Percentiles rank a stretch among this genome's conserved stretches.
phyloP scores from a whole-genome alignment of 2,329 filamentous ascomycete species.

The Calonectria pauciramosa region DNA sequence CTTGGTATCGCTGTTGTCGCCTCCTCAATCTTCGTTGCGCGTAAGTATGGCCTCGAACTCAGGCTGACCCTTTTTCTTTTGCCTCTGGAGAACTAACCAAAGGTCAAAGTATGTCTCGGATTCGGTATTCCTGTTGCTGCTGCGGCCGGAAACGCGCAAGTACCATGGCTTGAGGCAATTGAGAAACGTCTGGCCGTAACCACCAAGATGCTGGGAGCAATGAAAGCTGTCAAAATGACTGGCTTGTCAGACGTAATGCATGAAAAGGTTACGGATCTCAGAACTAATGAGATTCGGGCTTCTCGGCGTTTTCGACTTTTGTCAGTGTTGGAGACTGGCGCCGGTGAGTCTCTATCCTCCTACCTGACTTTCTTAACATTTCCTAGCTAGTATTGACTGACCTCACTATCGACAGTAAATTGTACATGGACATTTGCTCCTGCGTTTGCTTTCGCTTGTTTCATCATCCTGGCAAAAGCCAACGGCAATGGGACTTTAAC shows the following conservation, averaged over 20 bases:
- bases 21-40: background rate
- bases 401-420: background rate
- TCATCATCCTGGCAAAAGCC: background rate
- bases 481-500: background rate
- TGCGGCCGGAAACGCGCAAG: constrained; percentile 23
- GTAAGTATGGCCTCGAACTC: background rate
- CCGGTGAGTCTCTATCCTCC: background rate
- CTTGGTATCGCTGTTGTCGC: constrained; percentile 31
- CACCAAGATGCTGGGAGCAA: constrained; percentile 44
- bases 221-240: constrained; percentile 52
- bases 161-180: constrained; percentile 46
- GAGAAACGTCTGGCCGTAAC: constrained; percentile 46
- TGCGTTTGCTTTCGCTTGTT: background rate
- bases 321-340: constrained; percentile 34
- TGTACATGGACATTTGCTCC: constrained; percentile 4
- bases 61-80: too few relatives aligned
- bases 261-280: constrained; percentile 26
- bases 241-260: constrained; percentile 38
- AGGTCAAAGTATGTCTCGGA: background rate
- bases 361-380: background rate
- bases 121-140: constrained; percentile 39
- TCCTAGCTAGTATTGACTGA: background rate
- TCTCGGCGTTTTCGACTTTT: constrained; percentile 26
- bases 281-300: constrained; percentile 1
- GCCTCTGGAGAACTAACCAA: background rate